Evolutionary conservation across 306 rosid species (phyloP).

Genomic region (Dalbergia cochinchinensis): DNA sequence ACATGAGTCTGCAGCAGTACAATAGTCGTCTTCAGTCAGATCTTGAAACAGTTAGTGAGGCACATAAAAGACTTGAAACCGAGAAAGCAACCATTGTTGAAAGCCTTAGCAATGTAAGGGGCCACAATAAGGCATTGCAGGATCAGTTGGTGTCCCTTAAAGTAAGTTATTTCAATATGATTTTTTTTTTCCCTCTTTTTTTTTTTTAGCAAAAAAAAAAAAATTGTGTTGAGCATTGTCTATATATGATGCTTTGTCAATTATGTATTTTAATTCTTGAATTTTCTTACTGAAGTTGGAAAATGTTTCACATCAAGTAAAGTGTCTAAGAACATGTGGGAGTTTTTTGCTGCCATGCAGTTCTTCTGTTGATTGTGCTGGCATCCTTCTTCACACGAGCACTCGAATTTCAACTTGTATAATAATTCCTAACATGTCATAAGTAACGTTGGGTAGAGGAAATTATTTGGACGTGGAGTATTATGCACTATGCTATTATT

Average conservation of each 20-base stretch:
- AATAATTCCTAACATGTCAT: conserved; percentile 14
- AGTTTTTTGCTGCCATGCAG: background rate
- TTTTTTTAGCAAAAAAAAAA: no score
- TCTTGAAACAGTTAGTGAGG: conserved; percentile 69
- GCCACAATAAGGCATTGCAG: conserved; percentile 80
- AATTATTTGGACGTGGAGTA: conserved; percentile 10
- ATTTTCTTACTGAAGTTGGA: background rate
- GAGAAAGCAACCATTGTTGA: conserved; percentile 86
- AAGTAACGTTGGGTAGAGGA: conserved; percentile 12
- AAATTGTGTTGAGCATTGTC: background rate
- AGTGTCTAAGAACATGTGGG: background rate
- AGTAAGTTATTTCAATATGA: conserved; percentile 53
- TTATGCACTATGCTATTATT: background rate
- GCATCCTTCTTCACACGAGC: conserved; percentile 35
- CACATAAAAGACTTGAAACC: conserved; percentile 73
- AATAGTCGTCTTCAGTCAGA: conserved; percentile 83
- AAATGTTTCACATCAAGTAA: conserved; percentile 30
- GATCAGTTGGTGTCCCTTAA: conserved; percentile 72
- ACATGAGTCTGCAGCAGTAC: conserved; percentile 84
- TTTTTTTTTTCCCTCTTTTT: background rate
- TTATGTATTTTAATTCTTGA: background rate
- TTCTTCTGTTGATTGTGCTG: conserved; percentile 27
- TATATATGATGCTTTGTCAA: background rate
- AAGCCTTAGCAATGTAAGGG: conserved; percentile 76
- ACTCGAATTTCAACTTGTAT: conserved; percentile 8